phyloP scores from a whole-genome alignment of 805 yeast species.

The Pichia nakasei region DNA sequence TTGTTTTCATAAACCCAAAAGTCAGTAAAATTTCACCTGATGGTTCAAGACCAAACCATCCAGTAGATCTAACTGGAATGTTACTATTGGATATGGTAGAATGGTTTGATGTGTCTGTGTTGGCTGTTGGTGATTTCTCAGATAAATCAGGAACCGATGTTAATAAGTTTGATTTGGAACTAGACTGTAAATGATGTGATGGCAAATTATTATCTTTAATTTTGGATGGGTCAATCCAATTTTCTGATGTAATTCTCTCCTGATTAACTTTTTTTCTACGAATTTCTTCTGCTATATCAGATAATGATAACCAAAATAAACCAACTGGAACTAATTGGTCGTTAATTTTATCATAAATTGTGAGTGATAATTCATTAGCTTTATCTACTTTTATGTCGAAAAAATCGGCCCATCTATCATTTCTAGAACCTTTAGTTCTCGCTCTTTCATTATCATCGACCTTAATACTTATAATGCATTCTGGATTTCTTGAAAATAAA shows the following conservation, averaged over 20 bases:
- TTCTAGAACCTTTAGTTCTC: slow-evolving; percentile 64
- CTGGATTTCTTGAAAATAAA: slow-evolving; percentile 68
- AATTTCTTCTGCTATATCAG: slow-evolving; percentile 90
- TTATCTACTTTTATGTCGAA: slow-evolving; percentile 75
- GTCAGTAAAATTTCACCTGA: slow-evolving; percentile 80
- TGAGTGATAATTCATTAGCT: slow-evolving; percentile 85
- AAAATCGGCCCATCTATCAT: slow-evolving; percentile 76
- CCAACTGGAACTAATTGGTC: slow-evolving; percentile 77
- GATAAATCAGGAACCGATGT: slow-evolving; percentile 1
- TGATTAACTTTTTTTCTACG: slow-evolving; percentile 81
- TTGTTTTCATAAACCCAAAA: slow-evolving; percentile 67
- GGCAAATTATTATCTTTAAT: slow-evolving; percentile 22
- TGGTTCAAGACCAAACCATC: slow-evolving; percentile 92
- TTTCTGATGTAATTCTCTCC: slow-evolving; percentile 58
- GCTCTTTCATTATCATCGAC: slow-evolving; percentile 84
- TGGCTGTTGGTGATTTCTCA: slow-evolving; percentile 1
- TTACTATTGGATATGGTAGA: slow-evolving; percentile 8
- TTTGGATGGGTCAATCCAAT: slow-evolving; percentile 77
- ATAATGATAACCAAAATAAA: slow-evolving; percentile 78
- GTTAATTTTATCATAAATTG: slow-evolving; percentile 75
- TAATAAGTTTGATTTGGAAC: not conserved
- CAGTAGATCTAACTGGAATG: slow-evolving; percentile 33
- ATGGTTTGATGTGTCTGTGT: slow-evolving; percentile 2
- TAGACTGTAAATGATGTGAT: not conserved
- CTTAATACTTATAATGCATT: slow-evolving; percentile 66